A percentile compares a stretch with the other conserved stretches of the same genome.
Conservation (phyloP, 2,329 filamentous ascomycete species). For the Phialophora macrospora region DNA sequence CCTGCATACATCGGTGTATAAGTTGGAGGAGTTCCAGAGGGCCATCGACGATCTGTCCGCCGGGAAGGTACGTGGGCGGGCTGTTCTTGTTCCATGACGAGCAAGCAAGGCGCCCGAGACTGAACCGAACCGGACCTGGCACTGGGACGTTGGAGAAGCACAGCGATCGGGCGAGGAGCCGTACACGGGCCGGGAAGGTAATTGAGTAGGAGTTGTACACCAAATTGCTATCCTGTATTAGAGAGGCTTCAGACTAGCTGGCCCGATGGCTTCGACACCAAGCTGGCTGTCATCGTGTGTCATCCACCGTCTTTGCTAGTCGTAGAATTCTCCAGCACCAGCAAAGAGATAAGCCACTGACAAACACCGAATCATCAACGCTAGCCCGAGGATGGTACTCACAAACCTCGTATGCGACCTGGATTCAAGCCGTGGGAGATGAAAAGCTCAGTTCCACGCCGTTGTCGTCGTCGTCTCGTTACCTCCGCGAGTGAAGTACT, state of each 20-base stretch:
- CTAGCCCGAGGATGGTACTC: too few species aligned
- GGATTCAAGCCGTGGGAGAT: background rate
- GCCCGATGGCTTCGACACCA: background rate
- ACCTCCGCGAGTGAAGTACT: background rate
- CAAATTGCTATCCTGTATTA: background rate
- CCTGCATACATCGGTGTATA: slow-evolving; percentile 29
- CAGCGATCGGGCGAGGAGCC: background rate
- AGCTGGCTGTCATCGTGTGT: background rate
- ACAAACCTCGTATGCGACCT: background rate
- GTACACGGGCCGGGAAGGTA: background rate
- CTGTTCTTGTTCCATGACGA: slow-evolving; percentile 28
- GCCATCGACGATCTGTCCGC: slow-evolving; percentile 28
- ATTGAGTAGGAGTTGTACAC: background rate
- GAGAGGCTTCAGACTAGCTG: background rate
- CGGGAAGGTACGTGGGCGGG: slow-evolving; percentile 27
- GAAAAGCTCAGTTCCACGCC: background rate
- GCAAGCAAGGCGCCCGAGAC: background rate
- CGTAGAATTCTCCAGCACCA: background rate
- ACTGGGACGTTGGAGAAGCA: background rate
- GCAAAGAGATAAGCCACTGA: background rate
- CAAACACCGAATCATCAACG: background rate
- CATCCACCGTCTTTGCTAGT: background rate
- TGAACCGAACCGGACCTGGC: too few species aligned
- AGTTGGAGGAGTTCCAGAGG: slow-evolving; percentile 32
- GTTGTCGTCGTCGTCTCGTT: background rate